Conservation (phyloP, 2,329 filamentous ascomycete genomes). For the Rhynchosporium graminicola region DNA sequence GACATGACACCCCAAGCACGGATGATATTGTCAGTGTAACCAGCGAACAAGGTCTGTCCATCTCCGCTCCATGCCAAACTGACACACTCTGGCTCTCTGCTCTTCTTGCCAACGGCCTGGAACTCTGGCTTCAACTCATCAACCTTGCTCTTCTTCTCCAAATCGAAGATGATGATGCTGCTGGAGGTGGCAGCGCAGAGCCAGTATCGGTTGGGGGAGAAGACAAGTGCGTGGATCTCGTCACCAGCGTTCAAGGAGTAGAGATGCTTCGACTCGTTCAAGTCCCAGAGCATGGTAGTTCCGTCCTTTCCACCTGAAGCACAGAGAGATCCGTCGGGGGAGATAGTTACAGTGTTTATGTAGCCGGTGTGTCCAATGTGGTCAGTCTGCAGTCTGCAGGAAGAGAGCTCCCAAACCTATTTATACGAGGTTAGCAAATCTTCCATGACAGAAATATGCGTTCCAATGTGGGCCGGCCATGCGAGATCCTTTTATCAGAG, state of each 20-base stretch:
- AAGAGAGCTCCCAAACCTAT: constrained; percentile 98
- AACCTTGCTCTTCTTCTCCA: constrained; percentile 99
- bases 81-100: constrained; percentile 97
- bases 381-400: constrained; percentile 99
- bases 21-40: constrained; percentile 99
- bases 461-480: constrained; percentile 26
- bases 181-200: constrained; percentile 95
- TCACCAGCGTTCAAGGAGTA: constrained; percentile 99
- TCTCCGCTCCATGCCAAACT: constrained; percentile 97
- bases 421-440: constrained; percentile 27
- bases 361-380: constrained; percentile 99
- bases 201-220: constrained; percentile 99
- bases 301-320: constrained; percentile 99
- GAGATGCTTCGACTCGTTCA: constrained; percentile 99
- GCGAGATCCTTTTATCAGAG: constrained; percentile 61
- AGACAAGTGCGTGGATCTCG: constrained; percentile 99
- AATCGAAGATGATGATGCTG: constrained; percentile 99
- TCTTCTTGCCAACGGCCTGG: constrained; percentile 96
- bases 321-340: constrained; percentile 97
- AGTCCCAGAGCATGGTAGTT: constrained; percentile 99
- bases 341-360: constrained; percentile 99
- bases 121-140: constrained; percentile 99
- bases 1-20: constrained; percentile 98
- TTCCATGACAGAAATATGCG: constrained; percentile 15
- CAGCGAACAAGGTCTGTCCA: constrained; percentile 98